phyloP scores from a whole-genome alignment of 495 filamentous ascomycete species.

The Xylaria palmicola region DNA sequence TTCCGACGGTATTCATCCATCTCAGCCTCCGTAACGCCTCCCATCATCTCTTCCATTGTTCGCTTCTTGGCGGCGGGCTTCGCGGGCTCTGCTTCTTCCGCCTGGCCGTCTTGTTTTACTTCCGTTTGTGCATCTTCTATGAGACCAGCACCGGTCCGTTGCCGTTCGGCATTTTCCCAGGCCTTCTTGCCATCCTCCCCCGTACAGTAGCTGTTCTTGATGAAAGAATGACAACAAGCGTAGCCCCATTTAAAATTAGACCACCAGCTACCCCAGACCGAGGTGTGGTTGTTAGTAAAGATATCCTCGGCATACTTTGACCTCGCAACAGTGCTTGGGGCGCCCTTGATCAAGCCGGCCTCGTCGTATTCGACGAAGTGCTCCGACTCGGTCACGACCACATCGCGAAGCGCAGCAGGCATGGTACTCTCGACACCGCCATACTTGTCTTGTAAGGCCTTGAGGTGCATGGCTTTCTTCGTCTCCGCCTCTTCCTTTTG shows the following conservation, averaged over 20 bases:
- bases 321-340: constrained; percentile 68
- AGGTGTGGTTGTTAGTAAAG: constrained; percentile 83
- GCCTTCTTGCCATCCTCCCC: constrained; percentile 79
- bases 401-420: constrained; percentile 59
- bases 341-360: constrained; percentile 82
- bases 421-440: constrained; percentile 66
- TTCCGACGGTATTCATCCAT: constrained; percentile 79
- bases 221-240: constrained; percentile 85
- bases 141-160: constrained; percentile 52
- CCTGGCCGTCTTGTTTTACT: constrained; percentile 30
- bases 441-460: constrained; percentile 79
- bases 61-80: constrained; percentile 57
- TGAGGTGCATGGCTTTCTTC: constrained; percentile 66
- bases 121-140: constrained; percentile 28
- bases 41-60: constrained; percentile 69
- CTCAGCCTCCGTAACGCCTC: constrained; percentile 76
- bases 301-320: constrained; percentile 92
- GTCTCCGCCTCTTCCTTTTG: constrained; percentile 66
- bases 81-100: constrained; percentile 28
- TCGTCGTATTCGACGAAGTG: constrained; percentile 96
- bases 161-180: constrained; percentile 63
- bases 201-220: constrained; percentile 97
- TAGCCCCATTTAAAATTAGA: constrained; percentile 95
- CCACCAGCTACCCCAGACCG: constrained; percentile 99
- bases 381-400: constrained; percentile 75